These are phyloP conservation scores for Cladophialophora yegresii DNA, from an alignment of 2,329 filamentous ascomycete genomes.

Conservation along the genomic window DNA sequence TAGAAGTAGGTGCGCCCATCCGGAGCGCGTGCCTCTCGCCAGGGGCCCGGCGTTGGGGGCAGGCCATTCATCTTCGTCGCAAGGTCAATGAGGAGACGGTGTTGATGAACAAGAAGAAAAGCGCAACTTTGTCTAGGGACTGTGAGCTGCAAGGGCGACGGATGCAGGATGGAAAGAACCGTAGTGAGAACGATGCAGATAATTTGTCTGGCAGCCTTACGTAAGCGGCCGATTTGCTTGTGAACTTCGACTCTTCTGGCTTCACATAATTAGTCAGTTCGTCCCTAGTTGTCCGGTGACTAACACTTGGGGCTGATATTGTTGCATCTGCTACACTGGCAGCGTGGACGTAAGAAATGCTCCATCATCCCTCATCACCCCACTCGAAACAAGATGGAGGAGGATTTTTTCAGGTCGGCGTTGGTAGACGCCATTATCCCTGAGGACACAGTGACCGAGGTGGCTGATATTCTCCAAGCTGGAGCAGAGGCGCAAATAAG, in stretches of 20 bases:
- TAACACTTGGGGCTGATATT: not conserved
- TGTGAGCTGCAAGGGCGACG: not conserved
- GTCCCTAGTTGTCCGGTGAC: not conserved
- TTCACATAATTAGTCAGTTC: not conserved
- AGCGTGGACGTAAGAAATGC: not conserved
- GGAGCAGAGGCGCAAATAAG: slow-evolving; percentile 45
- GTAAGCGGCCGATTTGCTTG: not conserved
- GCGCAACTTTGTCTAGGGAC: not conserved
- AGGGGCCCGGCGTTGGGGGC: slow-evolving; percentile 57
- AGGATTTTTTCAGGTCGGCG: slow-evolving; percentile 47
- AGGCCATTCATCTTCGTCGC: slow-evolving; percentile 62
- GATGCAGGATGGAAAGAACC: not conserved
- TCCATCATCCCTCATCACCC: not conserved
- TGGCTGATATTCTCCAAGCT: slow-evolving; percentile 23
- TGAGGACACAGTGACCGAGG: slow-evolving; percentile 40
- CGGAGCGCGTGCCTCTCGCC: slow-evolving; percentile 78
- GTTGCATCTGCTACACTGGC: not conserved
- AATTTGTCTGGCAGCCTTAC: not conserved
- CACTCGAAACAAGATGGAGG: slow-evolving; percentile 37
- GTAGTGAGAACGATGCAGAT: slow-evolving; percentile 3
- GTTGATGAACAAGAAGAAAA: not conserved
- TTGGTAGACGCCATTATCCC: slow-evolving; percentile 49
- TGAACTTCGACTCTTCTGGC: not conserved
- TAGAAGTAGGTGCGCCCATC: slow-evolving; percentile 91
- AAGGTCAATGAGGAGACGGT: not conserved